Evolutionary conservation across 177 flowering plant species (phyloP), one percentile per base, ranked within the genome.

Genomic region (Telopea speciosissima): DNA sequence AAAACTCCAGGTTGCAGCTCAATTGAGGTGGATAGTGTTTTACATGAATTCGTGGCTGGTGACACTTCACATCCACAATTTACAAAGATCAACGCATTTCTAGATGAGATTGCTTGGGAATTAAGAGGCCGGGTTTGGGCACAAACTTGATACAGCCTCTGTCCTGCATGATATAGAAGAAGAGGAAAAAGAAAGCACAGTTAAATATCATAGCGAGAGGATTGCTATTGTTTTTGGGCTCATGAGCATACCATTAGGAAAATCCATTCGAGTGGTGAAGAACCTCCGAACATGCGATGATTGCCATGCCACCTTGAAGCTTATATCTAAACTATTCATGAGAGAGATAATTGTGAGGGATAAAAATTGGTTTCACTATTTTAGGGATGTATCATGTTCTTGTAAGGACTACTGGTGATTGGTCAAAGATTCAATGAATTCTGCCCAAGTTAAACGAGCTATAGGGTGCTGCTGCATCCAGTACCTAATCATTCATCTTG

Each of bases 1-100:
- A 36, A 36, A 36, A 36, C 40, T 5, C 40, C 40, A 3, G 40
- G 40, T 36, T 81, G 71, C 21, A 52, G 58, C 9, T 52, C 58
- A 52, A 19, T 52, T 52, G 58, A 52, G 58, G 58, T 52, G 58
- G 77, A 75, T 70, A 73, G 75, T 72, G 62, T 71, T 24, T 68
- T 81, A 28, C 80, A 82, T 71, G 87, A 81, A 62, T 84, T 84
- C 68, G 72, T 81, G 49, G 78, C 77, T 4, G 83, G 84, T 44
- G 85, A 85, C 63, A 74, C 73, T 69, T 76, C 81, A 60, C 85
- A 79, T 73, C 80, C 79, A 24, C 77, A 78, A 24, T 78, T 69
- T 45, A 5, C 69, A 49, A 68, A 77, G 65, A 79, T 84, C 49
- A 69, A 72, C 52, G 74, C 63, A 23, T 84, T 81, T 69, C 68